A percentile compares a stretch with the other conserved stretches of the same genome.
These are phyloP conservation scores for Zalaria sp. DNA, from an alignment of 2,329 filamentous ascomycete species.

Conservation along the genomic window DNA sequence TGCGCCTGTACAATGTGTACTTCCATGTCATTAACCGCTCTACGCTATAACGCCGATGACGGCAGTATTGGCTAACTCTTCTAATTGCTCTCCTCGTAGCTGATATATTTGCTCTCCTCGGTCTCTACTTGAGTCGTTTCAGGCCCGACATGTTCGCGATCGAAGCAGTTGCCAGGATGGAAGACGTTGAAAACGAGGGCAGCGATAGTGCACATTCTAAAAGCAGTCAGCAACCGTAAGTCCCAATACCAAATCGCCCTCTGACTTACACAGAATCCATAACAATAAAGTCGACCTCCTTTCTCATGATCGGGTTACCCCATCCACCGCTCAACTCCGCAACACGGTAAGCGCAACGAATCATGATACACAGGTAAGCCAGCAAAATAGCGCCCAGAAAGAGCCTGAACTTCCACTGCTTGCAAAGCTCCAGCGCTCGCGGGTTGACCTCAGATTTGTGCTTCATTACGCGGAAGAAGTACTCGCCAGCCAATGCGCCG, in stretches of 20 bases:
- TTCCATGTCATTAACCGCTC: too few species aligned
- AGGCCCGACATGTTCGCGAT: not conserved
- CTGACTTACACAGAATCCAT: slow-evolving; percentile 9
- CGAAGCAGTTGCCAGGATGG: slow-evolving; percentile 18
- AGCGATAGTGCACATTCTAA: slow-evolving; percentile 9
- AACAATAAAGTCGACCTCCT: slow-evolving; percentile 8
- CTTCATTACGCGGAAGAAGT: slow-evolving; percentile 7
- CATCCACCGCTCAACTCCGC: slow-evolving; percentile 13
- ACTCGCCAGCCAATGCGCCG: slow-evolving; percentile 25
- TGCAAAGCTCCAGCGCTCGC: not conserved
- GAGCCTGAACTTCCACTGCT: slow-evolving; percentile 11
- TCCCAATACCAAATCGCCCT: not conserved
- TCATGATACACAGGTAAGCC: slow-evolving; percentile 13
- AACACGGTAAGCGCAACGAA: slow-evolving; percentile 15
- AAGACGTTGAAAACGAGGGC: slow-evolving; percentile 15
- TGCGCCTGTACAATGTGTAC: too few species aligned
- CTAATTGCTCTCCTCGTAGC: too few species aligned
- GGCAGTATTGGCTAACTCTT: too few species aligned
- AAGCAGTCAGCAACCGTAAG: not conserved
- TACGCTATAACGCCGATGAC: too few species aligned
- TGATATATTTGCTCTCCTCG: too few species aligned
- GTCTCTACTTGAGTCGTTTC: too few species aligned
- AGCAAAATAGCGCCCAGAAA: slow-evolving; percentile 13
- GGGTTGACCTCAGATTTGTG: not conserved
- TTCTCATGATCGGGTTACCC: slow-evolving; percentile 6